Base-by-base conservation (phyloP, 345 rosid genomes). In the Salix suchowensis region DNA sequence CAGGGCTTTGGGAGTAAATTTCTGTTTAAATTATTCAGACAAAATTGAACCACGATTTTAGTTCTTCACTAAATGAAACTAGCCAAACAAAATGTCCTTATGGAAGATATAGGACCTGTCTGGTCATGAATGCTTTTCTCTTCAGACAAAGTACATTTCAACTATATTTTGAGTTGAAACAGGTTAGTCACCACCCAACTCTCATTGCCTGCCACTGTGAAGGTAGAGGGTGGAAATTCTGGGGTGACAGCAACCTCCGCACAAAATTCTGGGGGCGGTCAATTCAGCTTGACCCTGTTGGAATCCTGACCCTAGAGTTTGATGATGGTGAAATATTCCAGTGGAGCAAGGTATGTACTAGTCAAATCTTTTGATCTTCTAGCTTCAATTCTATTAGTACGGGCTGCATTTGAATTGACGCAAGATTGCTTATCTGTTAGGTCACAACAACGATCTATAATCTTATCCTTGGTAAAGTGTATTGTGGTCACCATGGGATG, bases 141-240 rank as follows among this genome's bases (percentile, higher is more conserved):
- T 73, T 28, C 37, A 21, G 18, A 32, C 18, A 9, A 2, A 19
- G 21, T 36, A 32, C 58, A 68, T 55, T 55, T 44, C n/a, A n/a
- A 44, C 64, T 64, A 46, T 72, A 34, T 12, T 77, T 50, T 67
- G 64, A 23, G 40, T 68, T 66, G 58, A 71, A 64, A 79, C 90
- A 96, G 99, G 99, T 96, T 40, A 96, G 99, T 81, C 99, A 96
- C 85, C 98, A 96, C 82, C 98, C 98, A 82, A 93, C 99, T 65
- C 82, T 96, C 77, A 86, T 96, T 82, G 98, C 97, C 78, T 94
- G 97, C 90, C 97, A 96, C 71, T 91, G 97, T 83, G 93, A 96
- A 88, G 99, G 99, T 73, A 90, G 86, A 83, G 99, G 99, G 42
- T 96, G 99, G 99, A 96, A 87, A 84, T 92, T 96, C 81, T 96